Evolutionary conservation across 2,329 filamentous ascomycete species (phyloP), one percentile per base, ranked within the genome.

Genomic region (Penicillium occitanis): DNA sequence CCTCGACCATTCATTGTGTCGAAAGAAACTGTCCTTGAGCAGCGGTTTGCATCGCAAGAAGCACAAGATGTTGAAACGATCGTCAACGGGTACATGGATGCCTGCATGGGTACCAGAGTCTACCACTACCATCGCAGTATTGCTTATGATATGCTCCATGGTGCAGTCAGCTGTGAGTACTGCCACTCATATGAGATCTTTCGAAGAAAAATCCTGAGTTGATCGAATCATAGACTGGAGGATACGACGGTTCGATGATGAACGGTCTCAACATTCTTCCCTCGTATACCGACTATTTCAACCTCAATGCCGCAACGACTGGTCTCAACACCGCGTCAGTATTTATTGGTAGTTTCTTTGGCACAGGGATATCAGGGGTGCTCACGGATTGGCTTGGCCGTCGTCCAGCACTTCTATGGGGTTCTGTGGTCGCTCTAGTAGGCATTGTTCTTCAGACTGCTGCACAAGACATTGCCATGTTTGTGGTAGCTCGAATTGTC

Each of bases 261-360:
- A 86, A 87, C 67, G 84, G 83, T 0, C 78, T 88, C 28, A 85
- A 86, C 66, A 87, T 88, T 66, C 72, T 88, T 17, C 84, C 85
- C 0, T 82, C 80, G 0, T 88, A 87, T 71, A 82, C 79, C 0
- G 78, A 85, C 44, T 87, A 87, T 71, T 87, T 88, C 74, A 69
- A 80, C 3, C 80, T 87, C 7, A 86, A 75, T n/a, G 72, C 82
- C 0, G 81, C 82, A 0, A 86, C 84, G 0, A 83, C 79, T 0
- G 84, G 82, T 3, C 77, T 88, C 17, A 86, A 87, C 69, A 87
- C 84, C 4, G 82, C 84, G 0, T 82, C 83, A 1, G 80, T 94
- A 64, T 93, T 91, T 42, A 86, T 84, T 74, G 87, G 88, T 77
- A 92, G 91, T 71, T 94, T 93, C 84, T 90, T 92, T 68, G 88